phyloP scores from a whole-genome alignment of 345 rosid genomes.

The Leavenworthia alabamica region DNA sequence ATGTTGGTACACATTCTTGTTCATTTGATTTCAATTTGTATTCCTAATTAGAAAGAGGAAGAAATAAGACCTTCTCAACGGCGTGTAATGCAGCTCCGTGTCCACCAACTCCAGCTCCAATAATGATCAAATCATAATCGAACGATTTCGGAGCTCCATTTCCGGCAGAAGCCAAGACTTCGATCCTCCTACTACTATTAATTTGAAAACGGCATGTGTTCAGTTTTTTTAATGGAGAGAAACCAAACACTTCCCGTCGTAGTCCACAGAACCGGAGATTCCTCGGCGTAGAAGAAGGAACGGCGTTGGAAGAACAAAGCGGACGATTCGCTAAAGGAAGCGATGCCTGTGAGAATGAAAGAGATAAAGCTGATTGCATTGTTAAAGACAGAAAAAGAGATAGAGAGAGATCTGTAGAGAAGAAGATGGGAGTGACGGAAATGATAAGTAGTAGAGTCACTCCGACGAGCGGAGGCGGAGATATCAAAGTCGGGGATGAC shows the following conservation, averaged over 20 bases:
- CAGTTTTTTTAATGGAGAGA: slow-evolving; percentile 11
- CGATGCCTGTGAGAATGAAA: slow-evolving; percentile 44
- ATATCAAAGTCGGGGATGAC: slow-evolving; percentile 33
- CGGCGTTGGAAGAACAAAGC: slow-evolving; percentile 23
- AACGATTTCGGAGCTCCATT: slow-evolving; percentile 68
- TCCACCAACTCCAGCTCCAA: slow-evolving; percentile 95
- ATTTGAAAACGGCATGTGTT: slow-evolving; percentile 19
- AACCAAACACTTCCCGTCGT: slow-evolving; percentile 49
- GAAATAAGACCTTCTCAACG: slow-evolving; percentile 61
- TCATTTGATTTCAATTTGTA: too few relatives aligned
- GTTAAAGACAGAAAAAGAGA: slow-evolving; percentile 4
- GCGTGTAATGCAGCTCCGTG: slow-evolving; percentile 98
- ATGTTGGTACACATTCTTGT: not conserved
- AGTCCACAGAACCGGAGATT: slow-evolving; percentile 78
- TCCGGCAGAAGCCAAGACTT: slow-evolving; percentile 35
- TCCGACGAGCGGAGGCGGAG: slow-evolving; percentile 40
- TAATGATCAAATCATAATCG: slow-evolving; percentile 79
- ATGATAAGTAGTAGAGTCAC: slow-evolving; percentile 2
- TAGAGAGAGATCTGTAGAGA: not conserved
- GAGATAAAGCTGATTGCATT: slow-evolving; percentile 62
- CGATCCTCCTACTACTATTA: slow-evolving; percentile 12
- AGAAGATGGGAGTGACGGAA: slow-evolving; percentile 20
- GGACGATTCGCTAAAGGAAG: slow-evolving; percentile 32
- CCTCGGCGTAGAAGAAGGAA: slow-evolving; percentile 35
- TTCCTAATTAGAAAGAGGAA: not conserved